Conservation (phyloP, 2,329 filamentous ascomycete genomes). For the Colletotrichum musae region DNA sequence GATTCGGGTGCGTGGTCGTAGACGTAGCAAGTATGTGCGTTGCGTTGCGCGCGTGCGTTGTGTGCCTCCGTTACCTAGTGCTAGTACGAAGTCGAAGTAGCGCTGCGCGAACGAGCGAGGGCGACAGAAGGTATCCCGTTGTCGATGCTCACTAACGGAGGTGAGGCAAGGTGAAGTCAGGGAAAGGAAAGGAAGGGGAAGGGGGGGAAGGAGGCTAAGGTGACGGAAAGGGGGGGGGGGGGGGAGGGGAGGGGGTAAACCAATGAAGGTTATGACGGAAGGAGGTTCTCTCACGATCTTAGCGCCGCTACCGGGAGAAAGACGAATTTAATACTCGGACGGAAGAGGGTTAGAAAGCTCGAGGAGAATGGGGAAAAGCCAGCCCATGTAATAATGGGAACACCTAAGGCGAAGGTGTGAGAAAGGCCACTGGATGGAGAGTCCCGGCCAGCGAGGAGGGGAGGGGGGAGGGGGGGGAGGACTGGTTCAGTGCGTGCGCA, state of each 20-base stretch:
- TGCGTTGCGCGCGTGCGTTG: constrained; percentile 18
- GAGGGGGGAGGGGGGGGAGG: background rate
- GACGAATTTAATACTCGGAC: constrained; percentile 43
- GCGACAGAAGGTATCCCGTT: constrained; percentile 13
- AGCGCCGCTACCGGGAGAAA: constrained; percentile 43
- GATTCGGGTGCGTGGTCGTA: background rate
- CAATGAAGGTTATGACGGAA: constrained; percentile 44
- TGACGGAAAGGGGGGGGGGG: constrained; percentile 2
- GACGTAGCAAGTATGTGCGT: constrained; percentile 16
- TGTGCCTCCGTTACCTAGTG: constrained; percentile 1
- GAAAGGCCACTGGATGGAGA: constrained; percentile 35
- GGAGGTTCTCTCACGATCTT: constrained; percentile 40
- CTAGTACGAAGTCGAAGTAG: constrained; percentile 22
- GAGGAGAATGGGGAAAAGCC: constrained; percentile 37
- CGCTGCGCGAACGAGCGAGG: constrained; percentile 20
- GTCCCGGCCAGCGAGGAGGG: constrained; percentile 23
- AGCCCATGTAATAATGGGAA: constrained; percentile 32
- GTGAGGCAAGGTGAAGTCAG: constrained; percentile 24
- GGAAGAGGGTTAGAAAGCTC: constrained; percentile 31
- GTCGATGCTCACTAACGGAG: constrained; percentile 12
- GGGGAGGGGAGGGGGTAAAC: constrained; percentile 40
- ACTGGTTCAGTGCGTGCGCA: too few species aligned
- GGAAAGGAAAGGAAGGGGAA: constrained; percentile 25
- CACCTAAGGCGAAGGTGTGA: constrained; percentile 15
- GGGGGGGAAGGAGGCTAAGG: constrained; percentile 13